A percentile compares a stretch with the other conserved stretches of the same genome.
These are phyloP conservation scores for Avena eriantha DNA, from an alignment of 176 grass and related monocot species.

Conservation along the genomic window DNA sequence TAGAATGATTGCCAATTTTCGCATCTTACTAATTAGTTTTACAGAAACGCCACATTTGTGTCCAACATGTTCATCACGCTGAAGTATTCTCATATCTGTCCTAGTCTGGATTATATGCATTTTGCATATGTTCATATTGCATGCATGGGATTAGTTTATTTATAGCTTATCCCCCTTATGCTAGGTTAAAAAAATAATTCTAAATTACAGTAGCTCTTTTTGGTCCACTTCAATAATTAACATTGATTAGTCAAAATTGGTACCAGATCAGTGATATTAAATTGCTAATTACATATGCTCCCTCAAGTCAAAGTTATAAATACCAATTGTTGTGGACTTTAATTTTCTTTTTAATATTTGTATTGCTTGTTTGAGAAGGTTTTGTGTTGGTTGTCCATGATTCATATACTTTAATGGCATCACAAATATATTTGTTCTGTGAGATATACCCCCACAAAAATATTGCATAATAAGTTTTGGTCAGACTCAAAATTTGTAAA, in stretches of 20 bases:
- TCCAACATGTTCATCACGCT: background rate
- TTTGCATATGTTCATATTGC: background rate
- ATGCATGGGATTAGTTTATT: conserved; percentile 5
- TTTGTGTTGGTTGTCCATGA: background rate
- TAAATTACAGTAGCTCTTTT: background rate
- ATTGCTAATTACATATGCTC: background rate
- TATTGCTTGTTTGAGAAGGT: background rate
- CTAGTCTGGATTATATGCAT: background rate
- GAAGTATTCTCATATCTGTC: background rate
- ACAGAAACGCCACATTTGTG: background rate
- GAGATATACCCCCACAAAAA: no score
- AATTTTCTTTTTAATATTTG: background rate
- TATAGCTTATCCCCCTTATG: background rate
- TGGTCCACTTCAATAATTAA: background rate
- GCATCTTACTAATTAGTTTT: background rate
- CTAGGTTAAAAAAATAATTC: background rate
- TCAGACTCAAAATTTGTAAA: no score
- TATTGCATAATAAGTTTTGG: no score
- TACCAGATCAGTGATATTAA: background rate
- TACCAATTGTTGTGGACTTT: background rate
- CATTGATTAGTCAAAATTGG: background rate
- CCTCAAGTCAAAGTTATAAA: background rate
- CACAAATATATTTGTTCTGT: background rate
- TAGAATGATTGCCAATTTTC: background rate
- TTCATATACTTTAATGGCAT: background rate